Evolutionary conservation across 345 rosid genomes (phyloP).

Genomic region (Eucalyptus fibrosa): DNA sequence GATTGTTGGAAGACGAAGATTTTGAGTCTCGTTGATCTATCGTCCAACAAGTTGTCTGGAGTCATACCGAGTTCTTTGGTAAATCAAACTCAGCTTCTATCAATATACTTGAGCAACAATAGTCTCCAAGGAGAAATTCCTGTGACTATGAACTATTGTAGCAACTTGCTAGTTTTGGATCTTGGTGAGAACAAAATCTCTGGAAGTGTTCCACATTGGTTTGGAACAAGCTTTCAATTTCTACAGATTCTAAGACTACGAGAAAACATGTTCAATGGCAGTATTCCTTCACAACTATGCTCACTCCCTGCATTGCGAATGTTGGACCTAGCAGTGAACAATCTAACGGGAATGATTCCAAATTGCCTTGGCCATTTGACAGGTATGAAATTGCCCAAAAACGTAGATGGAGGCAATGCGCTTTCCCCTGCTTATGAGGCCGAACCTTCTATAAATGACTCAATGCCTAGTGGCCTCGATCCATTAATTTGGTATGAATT

Average conservation of each 20-base stretch:
- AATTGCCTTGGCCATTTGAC: too few species aligned
- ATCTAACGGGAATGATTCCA: neutral
- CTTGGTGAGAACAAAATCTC: neutral
- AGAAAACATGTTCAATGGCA: neutral
- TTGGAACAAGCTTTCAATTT: neutral
- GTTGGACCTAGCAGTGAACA: neutral
- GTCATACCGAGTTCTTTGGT: neutral
- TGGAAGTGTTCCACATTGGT: neutral
- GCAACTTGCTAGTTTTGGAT: neutral
- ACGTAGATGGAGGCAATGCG: neutral
- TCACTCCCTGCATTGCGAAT: neutral
- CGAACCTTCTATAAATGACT: too few species aligned
- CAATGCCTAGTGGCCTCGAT: too few species aligned
- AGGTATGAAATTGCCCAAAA: neutral
- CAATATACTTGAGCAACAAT: neutral
- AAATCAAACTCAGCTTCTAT: neutral
- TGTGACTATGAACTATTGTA: neutral
- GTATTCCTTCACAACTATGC: neutral
- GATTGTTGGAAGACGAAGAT: fast-evolving
- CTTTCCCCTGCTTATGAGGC: neutral
- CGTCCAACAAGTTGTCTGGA: neutral
- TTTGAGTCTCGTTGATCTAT: neutral
- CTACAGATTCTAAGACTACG: neutral
- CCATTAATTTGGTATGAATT: neutral
- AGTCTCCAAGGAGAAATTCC: neutral